phyloP scores from a whole-genome alignment of 139 green algal genomes.

The Coccomyxa sp. region DNA sequence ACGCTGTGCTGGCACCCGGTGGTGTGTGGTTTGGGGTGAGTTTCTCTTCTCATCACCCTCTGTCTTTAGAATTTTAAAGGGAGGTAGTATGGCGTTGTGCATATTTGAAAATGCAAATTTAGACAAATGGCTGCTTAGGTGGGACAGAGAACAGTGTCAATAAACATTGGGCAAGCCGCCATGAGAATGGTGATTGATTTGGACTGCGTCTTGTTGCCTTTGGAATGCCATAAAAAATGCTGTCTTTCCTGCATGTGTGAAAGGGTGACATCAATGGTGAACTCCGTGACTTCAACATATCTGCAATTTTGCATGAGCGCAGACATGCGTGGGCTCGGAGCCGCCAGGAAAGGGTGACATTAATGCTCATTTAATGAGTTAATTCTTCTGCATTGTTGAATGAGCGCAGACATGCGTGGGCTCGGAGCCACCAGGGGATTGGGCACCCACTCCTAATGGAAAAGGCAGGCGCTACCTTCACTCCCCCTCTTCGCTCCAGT shows the following conservation, averaged over 20 bases:
- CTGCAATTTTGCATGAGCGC: not conserved
- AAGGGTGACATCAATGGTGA: too few relatives aligned
- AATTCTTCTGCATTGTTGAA: not conserved
- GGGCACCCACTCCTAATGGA: conserved; percentile 3
- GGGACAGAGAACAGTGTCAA: too few relatives aligned
- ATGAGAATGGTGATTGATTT: not conserved
- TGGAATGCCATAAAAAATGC: too few relatives aligned
- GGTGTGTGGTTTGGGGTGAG: conserved; percentile 5
- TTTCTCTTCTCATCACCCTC: too few relatives aligned
- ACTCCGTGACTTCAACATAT: not conserved
- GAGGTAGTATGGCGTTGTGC: too few relatives aligned
- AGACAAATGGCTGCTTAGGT: too few relatives aligned
- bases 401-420: not conserved
- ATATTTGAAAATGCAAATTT: too few relatives aligned
- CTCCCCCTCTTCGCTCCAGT: too few relatives aligned
- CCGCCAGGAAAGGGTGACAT: not conserved
- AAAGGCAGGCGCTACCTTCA: conserved; percentile 10
- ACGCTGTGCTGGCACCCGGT: conserved; percentile 3
- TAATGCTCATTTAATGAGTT: not conserved
- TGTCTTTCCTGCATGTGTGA: not conserved
- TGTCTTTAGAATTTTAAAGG: too few relatives aligned
- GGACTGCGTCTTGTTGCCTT: too few relatives aligned
- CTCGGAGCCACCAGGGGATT: not conserved
- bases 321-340: not conserved
- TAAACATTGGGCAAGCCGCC: too few relatives aligned